A percentile compares a stretch with the other conserved stretches of the same genome.
Conservation (phyloP, 805 yeast species). For the Cyberlindnera misumaiensis region DNA sequence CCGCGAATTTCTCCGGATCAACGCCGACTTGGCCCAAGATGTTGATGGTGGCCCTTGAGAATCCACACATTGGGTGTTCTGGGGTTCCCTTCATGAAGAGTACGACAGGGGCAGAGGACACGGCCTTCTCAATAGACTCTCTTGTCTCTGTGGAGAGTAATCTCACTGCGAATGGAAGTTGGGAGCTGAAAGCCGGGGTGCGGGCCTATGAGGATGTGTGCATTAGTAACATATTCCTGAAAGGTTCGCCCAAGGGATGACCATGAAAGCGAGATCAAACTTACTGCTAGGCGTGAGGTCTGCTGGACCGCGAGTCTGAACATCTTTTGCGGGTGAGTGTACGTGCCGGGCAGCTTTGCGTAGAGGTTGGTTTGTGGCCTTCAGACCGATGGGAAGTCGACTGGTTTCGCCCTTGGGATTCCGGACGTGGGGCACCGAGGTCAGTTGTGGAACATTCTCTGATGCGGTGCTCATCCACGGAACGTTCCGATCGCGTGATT, state of each 20-base stretch:
- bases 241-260: background rate
- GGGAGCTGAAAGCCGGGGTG: constrained; percentile 6
- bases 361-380: too few species aligned
- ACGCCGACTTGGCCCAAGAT: constrained; percentile 95
- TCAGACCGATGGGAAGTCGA: too few species aligned
- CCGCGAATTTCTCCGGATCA: constrained; percentile 93
- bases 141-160: constrained; percentile 71
- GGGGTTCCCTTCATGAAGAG: constrained; percentile 99
- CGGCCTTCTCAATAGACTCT: constrained; percentile 80
- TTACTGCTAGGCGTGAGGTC: constrained; percentile 1
- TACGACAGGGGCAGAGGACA: constrained; percentile 87
- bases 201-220: constrained; percentile 4
- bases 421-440: too few species aligned
- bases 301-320: constrained; percentile 4
- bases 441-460: too few species aligned
- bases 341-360: too few species aligned
- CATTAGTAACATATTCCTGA: constrained; percentile 4
- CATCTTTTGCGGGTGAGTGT: constrained; percentile 1
- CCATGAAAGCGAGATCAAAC: too few species aligned
- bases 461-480: too few species aligned
- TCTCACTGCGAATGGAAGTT: constrained; percentile 26
- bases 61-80: constrained; percentile 96
- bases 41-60: constrained; percentile 90
- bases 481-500: too few species aligned
- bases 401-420: too few species aligned